Evolutionary conservation across 371 early-diverging fungal genomes (phyloP), one percentile per base, ranked within the genome.

Genomic region (Rhizopus stolonifer): DNA sequence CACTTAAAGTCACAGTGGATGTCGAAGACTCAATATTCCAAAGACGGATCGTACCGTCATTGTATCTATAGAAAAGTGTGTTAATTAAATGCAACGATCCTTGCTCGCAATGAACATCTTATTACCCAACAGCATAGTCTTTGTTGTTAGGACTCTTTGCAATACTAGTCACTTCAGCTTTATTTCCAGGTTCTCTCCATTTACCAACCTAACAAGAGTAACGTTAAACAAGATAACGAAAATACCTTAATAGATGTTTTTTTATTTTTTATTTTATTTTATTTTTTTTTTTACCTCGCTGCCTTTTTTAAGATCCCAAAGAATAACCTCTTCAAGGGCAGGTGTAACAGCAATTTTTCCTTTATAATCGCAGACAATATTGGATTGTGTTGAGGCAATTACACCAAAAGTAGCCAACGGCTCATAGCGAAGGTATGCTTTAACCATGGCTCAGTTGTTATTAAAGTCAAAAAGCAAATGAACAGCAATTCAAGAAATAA

Each of bases 301-400:
- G 33, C 94, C 96, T 66, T 85, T 90, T 63, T 90, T 88, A 25
- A 90, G 72, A 72, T 95, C 89, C 94, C 94, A 95, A 13, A 93
- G 69, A 38, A 78, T 67, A 40, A 93, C 87, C 54, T 84, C 80
- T 71, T 95, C 94, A 15, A 98, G 82, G 0, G 91, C 85, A 22
- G 95, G 88, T 1, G 89, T 70, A 31, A 94, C 65, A 43, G 87
- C 89, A 45, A 81, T 64, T 67, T 84, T 83, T 17, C 90, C 95
- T 1, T 68, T 80, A 24, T 61, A 55, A 61, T 89, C 88, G 49
- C 85, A 92, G 18, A 87, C 65, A 24, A 84, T 78, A 58, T 93
- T 94, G 22, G 85, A 72, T 31, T 61, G 61, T 0, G 80, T 67
- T 52, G 89, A 87, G 57, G 82, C 65, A 50, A 97, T 86, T 13